A percentile compares a stretch with the other conserved stretches of the same genome.
These are phyloP conservation scores for Podospora conica DNA, from an alignment of 495 filamentous ascomycete species.

Conservation along the genomic window DNA sequence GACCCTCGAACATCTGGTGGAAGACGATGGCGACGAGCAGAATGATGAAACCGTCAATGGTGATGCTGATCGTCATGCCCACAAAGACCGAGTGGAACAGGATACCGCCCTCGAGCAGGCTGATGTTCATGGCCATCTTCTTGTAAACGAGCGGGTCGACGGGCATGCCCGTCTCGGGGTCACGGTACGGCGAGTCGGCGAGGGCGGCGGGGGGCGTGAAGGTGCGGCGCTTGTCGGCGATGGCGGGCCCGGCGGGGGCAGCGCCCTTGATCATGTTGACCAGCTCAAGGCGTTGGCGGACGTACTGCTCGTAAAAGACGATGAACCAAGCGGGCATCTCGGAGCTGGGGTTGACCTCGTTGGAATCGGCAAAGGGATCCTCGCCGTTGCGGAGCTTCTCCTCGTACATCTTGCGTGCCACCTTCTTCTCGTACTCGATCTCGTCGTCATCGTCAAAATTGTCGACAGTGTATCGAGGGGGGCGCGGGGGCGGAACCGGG, in stretches of 20 bases:
- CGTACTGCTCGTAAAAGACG: slow-evolving; percentile 50
- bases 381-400: slow-evolving; percentile 18
- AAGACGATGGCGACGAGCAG: slow-evolving; percentile 64
- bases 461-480: slow-evolving; percentile 24
- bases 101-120: slow-evolving; percentile 50
- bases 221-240: slow-evolving; percentile 21
- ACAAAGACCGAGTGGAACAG: slow-evolving; percentile 60
- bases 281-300: slow-evolving; percentile 47
- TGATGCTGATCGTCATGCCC: slow-evolving; percentile 62
- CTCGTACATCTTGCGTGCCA: slow-evolving; percentile 34
- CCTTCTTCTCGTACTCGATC: slow-evolving; percentile 35
- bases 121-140: slow-evolving; percentile 48
- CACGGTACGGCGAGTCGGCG: slow-evolving; percentile 28
- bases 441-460: slow-evolving; percentile 30
- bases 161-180: slow-evolving; percentile 35
- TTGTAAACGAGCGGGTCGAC: slow-evolving; percentile 41
- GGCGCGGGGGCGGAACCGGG: slow-evolving; percentile 15
- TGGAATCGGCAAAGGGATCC: slow-evolving; percentile 23
- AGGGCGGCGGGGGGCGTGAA: slow-evolving; percentile 8
- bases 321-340: slow-evolving; percentile 52
- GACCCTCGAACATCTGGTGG: slow-evolving; percentile 67
- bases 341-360: slow-evolving; percentile 28
- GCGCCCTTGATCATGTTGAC: slow-evolving; percentile 36
- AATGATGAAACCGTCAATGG: slow-evolving; percentile 57
- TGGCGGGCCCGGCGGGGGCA: background rate